Percentiles rank a stretch among this genome's conserved stretches.
phyloP scores from a whole-genome alignment of 371 early-diverging fungal species.

The Gilbertella persicaria region DNA sequence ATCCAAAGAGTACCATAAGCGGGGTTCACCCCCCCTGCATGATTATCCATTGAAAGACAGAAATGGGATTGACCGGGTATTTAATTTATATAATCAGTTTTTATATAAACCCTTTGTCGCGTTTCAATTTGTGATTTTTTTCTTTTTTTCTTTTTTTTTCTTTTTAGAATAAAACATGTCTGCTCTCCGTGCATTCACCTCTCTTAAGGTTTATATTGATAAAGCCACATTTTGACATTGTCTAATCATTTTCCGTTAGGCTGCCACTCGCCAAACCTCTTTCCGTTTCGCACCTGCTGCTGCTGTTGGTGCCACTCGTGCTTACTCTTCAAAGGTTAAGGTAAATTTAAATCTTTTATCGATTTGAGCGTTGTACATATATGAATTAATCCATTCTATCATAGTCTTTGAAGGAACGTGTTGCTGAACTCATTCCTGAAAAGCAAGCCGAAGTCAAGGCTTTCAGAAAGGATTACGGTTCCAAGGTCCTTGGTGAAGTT shows the following conservation, averaged over 20 bases:
- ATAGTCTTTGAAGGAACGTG: constrained; percentile 88
- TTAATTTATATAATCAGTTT: constrained; percentile 17
- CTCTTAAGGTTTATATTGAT: constrained; percentile 6
- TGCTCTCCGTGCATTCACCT: constrained; percentile 49
- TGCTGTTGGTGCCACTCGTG: constrained; percentile 41
- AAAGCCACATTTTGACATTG: neutral
- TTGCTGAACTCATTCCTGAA: constrained; percentile 91
- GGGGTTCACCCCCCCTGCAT: constrained; percentile 17
- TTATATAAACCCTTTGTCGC: constrained; percentile 20
- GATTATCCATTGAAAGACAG: constrained; percentile 17
- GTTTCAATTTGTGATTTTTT: constrained; percentile 17
- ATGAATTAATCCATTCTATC: neutral
- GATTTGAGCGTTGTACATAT: neutral
- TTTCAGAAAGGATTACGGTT: constrained; percentile 88
- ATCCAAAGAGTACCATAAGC: neutral
- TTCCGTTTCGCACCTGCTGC: constrained; percentile 43
- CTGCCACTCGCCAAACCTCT: constrained; percentile 36
- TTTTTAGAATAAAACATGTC: constrained; percentile 34
- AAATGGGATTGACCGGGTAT: constrained; percentile 1
- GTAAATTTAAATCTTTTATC: constrained; percentile 16
- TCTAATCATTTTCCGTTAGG: constrained; percentile 12
- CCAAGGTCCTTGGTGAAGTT: constrained; percentile 88
- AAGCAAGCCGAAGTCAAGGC: constrained; percentile 94
- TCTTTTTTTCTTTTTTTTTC: constrained; percentile 24
- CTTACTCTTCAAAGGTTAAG: constrained; percentile 49